A percentile compares a stretch with the other conserved stretches of the same genome.
Evolutionary conservation across 2,329 filamentous ascomycete species (phyloP).

Genomic region (Leptographium radiaticola): DNA sequence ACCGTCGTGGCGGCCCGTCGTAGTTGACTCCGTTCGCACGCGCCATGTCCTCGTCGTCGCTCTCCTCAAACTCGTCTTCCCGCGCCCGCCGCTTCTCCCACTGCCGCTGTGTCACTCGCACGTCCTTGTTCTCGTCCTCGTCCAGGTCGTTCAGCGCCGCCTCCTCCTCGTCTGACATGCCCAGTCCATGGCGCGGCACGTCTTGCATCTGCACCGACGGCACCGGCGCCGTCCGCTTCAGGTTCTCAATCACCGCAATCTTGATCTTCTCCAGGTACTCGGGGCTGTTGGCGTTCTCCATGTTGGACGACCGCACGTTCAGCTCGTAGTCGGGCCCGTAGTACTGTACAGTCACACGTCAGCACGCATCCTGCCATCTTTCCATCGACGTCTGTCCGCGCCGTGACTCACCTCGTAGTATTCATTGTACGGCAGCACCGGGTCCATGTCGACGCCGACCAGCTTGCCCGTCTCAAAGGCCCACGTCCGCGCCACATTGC

Average conservation of each 20-base stretch:
- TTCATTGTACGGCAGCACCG: slow-evolving; percentile 87
- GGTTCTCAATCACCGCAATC: slow-evolving; percentile 68
- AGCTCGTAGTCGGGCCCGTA: slow-evolving; percentile 86
- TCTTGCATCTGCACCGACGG: slow-evolving; percentile 90
- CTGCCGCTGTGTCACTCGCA: slow-evolving; percentile 65
- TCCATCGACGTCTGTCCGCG: background rate
- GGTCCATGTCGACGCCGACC: slow-evolving; percentile 68
- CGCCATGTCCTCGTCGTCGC: slow-evolving; percentile 76
- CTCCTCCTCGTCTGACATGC: slow-evolving; percentile 54
- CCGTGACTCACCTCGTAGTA: slow-evolving; percentile 62
- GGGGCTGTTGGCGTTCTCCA: slow-evolving; percentile 80
- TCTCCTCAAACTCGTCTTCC: slow-evolving; percentile 73
- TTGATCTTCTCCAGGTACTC: slow-evolving; percentile 76
- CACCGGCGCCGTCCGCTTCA: slow-evolving; percentile 71
- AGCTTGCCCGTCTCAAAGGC: slow-evolving; percentile 89
- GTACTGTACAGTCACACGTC: slow-evolving; percentile 42
- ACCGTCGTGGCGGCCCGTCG: slow-evolving; percentile 30
- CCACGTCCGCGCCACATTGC: slow-evolving; percentile 95
- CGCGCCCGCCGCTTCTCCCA: slow-evolving; percentile 69
- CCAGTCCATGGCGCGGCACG: slow-evolving; percentile 47
- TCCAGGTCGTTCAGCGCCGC: slow-evolving; percentile 57
- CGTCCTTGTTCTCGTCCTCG: slow-evolving; percentile 76
- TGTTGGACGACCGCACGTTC: slow-evolving; percentile 76
- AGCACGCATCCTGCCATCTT: background rate
- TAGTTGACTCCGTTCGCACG: slow-evolving; percentile 52